phyloP scores from a whole-genome alignment of 495 filamentous ascomycete genomes.

The Xylaria cubensis region DNA sequence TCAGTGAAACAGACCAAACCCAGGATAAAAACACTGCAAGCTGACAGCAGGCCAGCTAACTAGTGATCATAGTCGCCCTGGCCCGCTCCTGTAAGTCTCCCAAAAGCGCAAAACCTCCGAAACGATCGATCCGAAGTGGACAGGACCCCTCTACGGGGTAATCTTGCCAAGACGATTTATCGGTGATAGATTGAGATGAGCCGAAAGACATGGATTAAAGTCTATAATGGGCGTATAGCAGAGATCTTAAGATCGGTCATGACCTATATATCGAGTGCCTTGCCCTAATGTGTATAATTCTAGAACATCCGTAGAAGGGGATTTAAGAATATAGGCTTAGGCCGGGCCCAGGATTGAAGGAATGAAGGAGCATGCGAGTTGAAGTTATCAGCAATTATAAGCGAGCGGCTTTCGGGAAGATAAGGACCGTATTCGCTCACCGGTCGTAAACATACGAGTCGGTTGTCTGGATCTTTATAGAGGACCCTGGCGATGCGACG shows the following conservation, averaged over 20 bases:
- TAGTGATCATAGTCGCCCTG: background rate
- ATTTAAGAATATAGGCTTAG: background rate
- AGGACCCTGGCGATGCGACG: background rate
- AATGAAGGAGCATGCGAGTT: slow-evolving; percentile 20
- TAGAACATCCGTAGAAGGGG: background rate
- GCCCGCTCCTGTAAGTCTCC: background rate
- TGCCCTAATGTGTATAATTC: background rate
- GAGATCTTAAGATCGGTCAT: slow-evolving; percentile 16
- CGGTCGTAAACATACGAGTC: slow-evolving; percentile 3
- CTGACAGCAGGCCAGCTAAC: slow-evolving; percentile 6
- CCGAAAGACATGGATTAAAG: background rate
- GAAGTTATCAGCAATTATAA: background rate
- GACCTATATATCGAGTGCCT: background rate
- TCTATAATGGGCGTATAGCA: background rate
- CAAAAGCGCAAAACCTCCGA: slow-evolving; percentile 15
- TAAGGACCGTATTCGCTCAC: background rate
- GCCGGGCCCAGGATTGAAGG: slow-evolving; percentile 13
- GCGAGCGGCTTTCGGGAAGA: slow-evolving; percentile 14
- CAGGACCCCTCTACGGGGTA: background rate
- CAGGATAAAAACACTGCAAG: background rate
- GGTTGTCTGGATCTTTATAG: slow-evolving; percentile 4
- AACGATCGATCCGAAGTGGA: slow-evolving; percentile 4
- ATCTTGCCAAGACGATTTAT: slow-evolving; percentile 3
- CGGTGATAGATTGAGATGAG: slow-evolving; percentile 4
- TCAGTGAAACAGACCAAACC: background rate